These are phyloP conservation scores for Aspergillus brasiliensis DNA, from an alignment of 2,329 filamentous ascomycete species.

Conservation along the genomic window DNA sequence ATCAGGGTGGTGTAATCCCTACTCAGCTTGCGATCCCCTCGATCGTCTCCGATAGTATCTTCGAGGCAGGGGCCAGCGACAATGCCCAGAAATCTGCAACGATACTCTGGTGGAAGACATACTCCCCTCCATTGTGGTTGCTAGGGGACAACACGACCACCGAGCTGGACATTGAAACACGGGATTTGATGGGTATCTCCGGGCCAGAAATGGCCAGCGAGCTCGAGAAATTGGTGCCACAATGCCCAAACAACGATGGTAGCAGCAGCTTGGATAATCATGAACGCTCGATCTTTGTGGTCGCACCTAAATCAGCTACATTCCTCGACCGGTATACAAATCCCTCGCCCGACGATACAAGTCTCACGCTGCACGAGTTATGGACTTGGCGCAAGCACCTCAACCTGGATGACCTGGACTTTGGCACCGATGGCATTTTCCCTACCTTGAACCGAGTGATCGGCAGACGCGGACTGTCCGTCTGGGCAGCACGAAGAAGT, in stretches of 20 bases:
- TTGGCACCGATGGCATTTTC: slow-evolving; percentile 51
- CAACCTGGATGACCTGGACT: slow-evolving; percentile 56
- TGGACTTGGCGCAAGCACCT: slow-evolving; percentile 51
- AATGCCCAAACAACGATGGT: slow-evolving; percentile 27
- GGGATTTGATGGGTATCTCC: slow-evolving; percentile 53
- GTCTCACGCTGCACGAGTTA: slow-evolving; percentile 40
- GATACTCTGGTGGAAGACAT: slow-evolving; percentile 59
- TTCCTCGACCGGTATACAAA: slow-evolving; percentile 44
- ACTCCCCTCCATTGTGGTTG: slow-evolving; percentile 55
- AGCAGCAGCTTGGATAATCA: neutral
- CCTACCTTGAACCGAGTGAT: slow-evolving; percentile 49
- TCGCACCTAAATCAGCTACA: slow-evolving; percentile 49
- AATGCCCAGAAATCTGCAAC: slow-evolving; percentile 30
- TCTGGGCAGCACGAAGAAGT: slow-evolving; percentile 48
- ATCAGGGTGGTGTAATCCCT: slow-evolving; percentile 56
- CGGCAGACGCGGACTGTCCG: slow-evolving; percentile 51
- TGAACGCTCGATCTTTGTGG: slow-evolving; percentile 39
- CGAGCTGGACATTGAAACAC: slow-evolving; percentile 41
- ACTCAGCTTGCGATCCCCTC: slow-evolving; percentile 50
- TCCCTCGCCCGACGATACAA: slow-evolving; percentile 17
- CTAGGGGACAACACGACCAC: slow-evolving; percentile 42
- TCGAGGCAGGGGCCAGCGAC: slow-evolving; percentile 5
- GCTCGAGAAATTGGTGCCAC: slow-evolving; percentile 37
- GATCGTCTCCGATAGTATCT: slow-evolving; percentile 35
- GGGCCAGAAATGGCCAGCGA: slow-evolving; percentile 43